Base-by-base conservation (phyloP, 306 rosid species). In the Castanospermum australe region DNA sequence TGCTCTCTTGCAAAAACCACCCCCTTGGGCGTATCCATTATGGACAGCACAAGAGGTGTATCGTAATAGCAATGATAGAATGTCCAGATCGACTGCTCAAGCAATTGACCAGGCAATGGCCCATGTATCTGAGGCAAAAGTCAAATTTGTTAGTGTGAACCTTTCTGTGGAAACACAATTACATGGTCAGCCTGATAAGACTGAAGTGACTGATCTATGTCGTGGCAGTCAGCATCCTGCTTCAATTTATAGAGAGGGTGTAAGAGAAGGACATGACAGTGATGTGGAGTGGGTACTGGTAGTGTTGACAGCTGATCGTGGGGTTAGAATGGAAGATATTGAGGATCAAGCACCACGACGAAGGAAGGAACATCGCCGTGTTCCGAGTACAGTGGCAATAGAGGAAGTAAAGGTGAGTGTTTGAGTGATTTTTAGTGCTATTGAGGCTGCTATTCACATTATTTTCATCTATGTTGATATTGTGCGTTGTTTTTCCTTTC, bases 51-150 rank as follows among this genome's bases (percentile, higher is more conserved):
- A 94, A 78, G 97, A 92, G 85, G 97, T 63, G 1, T 94, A 94
- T 75, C 96, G 97, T 39, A 92, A 90, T 86, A 92, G 96, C 85
- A 84, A 86, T 73, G 97, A 94, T 51, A 87, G 97, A 80, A 92
- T 94, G 97, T 94, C 98, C 73, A 92, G 86, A 67, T 94, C 97
- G 62, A 94, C 98, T 72, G 97, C 93, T 74, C 92, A 87, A 75
- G 98, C 98, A 20, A 94, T 94, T 88, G 98, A 92, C 71, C 97
- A 88, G 82, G 98, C 98, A 71, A 94, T 94, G 97, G 67, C 97
- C 17, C 91, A 92, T 83, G 81, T 36, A 59, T 72, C 97, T 6
- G 93, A 87, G 52, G 50, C 92, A 72, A 92, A 83, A 84, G 85
- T 71, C 36, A 94, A 89, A 83, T 80, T 86, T 87, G 93, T 92